phyloP scores from a whole-genome alignment of 1,284 basidiomycete genomes.

The Athelia sp. region DNA sequence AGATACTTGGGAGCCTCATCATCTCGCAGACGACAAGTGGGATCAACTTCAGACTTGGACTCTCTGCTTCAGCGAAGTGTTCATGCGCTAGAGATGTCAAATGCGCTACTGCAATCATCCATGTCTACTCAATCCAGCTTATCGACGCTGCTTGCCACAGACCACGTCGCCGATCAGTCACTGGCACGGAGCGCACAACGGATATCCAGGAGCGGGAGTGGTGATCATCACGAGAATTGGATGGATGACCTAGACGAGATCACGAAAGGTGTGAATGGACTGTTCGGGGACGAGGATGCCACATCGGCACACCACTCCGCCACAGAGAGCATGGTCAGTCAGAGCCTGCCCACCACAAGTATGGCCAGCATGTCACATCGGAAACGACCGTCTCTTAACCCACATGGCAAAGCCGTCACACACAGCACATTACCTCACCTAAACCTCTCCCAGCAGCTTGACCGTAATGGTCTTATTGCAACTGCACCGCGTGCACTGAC shows the following conservation, averaged over 20 bases:
- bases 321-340: slow-evolving; percentile 37
- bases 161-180: slow-evolving; percentile 31
- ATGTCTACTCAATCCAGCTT: slow-evolving; percentile 64
- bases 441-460: slow-evolving; percentile 41
- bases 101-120: slow-evolving; percentile 66
- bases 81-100: slow-evolving; percentile 79
- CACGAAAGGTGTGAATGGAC: slow-evolving; percentile 49
- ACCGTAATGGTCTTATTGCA: slow-evolving; percentile 50
- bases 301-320: slow-evolving; percentile 12
- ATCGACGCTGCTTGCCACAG: slow-evolving; percentile 38
- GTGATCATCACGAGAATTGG: slow-evolving; percentile 45
- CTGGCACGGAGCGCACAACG: slow-evolving; percentile 39
- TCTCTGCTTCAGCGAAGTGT: slow-evolving; percentile 75
- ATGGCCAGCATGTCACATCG: slow-evolving; percentile 14
- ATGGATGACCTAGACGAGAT: slow-evolving; percentile 65
- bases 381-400: slow-evolving; percentile 18
- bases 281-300: slow-evolving; percentile 36
- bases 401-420: slow-evolving; percentile 8
- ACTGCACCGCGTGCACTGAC: slow-evolving; percentile 70
- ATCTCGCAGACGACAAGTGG: slow-evolving; percentile 13
- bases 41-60: slow-evolving; percentile 42
- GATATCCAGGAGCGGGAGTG: slow-evolving; percentile 36
- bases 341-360: slow-evolving; percentile 43
- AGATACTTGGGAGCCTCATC: background rate
- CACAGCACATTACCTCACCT: slow-evolving; percentile 35